Evolutionary conservation across 805 yeast genomes (phyloP), one percentile per base, ranked within the genome.

Genomic region (Spathaspora girioi): DNA sequence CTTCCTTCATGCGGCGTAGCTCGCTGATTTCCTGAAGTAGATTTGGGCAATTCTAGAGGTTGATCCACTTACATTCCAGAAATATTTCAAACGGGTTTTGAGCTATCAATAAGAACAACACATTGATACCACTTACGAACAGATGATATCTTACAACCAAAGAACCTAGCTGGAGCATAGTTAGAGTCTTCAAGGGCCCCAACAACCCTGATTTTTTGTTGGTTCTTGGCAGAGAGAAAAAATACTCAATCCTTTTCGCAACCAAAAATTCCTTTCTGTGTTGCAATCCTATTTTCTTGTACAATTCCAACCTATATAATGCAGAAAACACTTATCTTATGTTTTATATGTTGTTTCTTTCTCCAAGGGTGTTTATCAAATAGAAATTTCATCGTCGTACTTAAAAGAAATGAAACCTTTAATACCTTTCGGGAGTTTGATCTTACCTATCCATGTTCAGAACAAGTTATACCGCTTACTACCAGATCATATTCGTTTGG

Each of bases 401-500:
- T 84, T 53, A 81, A 79, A 55, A 66, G 72, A 2, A 76, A 80
- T 7, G 77, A 71, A 45, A 69, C 84, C 0, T 59, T 80, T 35
- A 81, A 80, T 15, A 63, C 69, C 26, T 74, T 83, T 35, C 70
- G 80, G 55, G 63, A 70, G 1, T 77, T 76, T 55, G 82, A 79
- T 45, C 62, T 71, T 7, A 68, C 59, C 7, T 64, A 62, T 47
- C 69, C 73, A 0, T 57, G 57, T 27, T 57, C 62, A 1, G 63
- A 79, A 23, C 78, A 81, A 59, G 66, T 78, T 49, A 62, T 80
- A 55, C 70, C 76, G 32, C 65, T 72, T 38, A 77, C 87, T 20
- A 70, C 74, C 12, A 75, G 77, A 49, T 70, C 79, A 14, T 82
- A 82, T 57, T 76, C 87, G 0, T 82, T 89, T 60, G 96, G 96